phyloP scores from a whole-genome alignment of 108 stramenopile species.

The Nannochloropsis oceanica region DNA sequence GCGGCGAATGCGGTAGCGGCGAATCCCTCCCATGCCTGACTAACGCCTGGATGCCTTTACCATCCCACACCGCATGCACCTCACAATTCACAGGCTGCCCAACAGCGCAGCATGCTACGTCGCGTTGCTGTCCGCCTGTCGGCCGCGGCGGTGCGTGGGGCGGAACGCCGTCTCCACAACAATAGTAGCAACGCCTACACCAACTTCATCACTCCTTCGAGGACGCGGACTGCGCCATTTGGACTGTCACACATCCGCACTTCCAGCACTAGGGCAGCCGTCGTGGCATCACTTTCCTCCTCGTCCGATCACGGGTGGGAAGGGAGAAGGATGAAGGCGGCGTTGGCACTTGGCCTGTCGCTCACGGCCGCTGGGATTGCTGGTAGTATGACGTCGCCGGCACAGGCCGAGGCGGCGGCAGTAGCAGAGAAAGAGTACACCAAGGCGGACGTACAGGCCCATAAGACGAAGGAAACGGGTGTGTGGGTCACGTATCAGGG shows the following conservation, averaged over 20 bases:
- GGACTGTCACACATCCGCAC: background rate
- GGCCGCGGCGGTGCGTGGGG: background rate
- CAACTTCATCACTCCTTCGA: too few species aligned
- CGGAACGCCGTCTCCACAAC: background rate
- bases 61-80: too few species aligned
- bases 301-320: background rate
- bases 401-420: background rate
- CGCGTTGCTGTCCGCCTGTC: background rate
- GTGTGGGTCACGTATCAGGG: slow-evolving; percentile 77
- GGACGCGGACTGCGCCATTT: background rate
- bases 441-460: slow-evolving; percentile 36
- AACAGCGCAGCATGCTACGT: background rate
- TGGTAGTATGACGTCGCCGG: background rate
- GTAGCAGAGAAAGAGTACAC: background rate
- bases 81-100: too few species aligned
- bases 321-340: background rate
- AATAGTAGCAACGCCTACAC: background rate
- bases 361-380: background rate
- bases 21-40: too few species aligned
- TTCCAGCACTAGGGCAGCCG: background rate
- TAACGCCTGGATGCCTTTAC: too few species aligned
- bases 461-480: slow-evolving; percentile 34
- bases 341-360: background rate
- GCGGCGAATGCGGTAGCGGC: too few species aligned
- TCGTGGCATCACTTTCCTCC: background rate